Conservation (phyloP, 192 early-diverging fungal genomes). For the Rhizophagus prolifer region DNA sequence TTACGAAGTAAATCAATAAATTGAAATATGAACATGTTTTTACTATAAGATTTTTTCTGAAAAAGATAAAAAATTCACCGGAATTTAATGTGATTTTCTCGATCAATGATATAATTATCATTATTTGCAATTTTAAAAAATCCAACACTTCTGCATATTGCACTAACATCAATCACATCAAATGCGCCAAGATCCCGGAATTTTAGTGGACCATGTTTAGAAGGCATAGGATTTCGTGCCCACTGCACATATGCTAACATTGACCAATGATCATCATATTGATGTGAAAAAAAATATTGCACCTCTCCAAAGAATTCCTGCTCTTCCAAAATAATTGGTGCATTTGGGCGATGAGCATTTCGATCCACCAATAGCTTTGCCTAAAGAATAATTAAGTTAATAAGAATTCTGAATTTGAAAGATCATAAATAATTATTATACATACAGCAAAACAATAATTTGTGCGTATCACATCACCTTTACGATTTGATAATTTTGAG, state of each 20-base stretch:
- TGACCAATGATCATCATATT: not conserved
- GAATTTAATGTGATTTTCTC: not conserved
- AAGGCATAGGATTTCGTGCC: not conserved
- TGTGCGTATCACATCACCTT: not conserved
- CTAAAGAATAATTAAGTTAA: too few relatives aligned
- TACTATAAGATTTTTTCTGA: too few relatives aligned
- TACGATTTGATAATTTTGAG: not conserved
- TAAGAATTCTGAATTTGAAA: too few relatives aligned
- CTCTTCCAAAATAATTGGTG: not conserved
- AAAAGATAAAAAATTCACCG: not conserved
- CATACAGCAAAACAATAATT: not conserved
- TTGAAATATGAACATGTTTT: too few relatives aligned
- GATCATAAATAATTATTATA: too few relatives aligned
- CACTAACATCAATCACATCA: slow-evolving; percentile 1
- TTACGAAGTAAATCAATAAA: too few relatives aligned
- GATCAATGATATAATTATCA: slow-evolving; percentile 3
- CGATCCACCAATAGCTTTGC: not conserved
- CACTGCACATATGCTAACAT: slow-evolving; percentile 3
- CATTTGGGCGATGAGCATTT: slow-evolving; percentile 3
- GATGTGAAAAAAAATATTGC: slow-evolving; percentile 12
- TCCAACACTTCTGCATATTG: not conserved
- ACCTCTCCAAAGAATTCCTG: slow-evolving; percentile 2
- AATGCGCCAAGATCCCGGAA: not conserved
- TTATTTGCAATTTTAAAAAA: not conserved
- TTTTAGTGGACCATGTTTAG: not conserved